phyloP scores from a whole-genome alignment of 805 yeast species.

The Candida hungchunana region DNA sequence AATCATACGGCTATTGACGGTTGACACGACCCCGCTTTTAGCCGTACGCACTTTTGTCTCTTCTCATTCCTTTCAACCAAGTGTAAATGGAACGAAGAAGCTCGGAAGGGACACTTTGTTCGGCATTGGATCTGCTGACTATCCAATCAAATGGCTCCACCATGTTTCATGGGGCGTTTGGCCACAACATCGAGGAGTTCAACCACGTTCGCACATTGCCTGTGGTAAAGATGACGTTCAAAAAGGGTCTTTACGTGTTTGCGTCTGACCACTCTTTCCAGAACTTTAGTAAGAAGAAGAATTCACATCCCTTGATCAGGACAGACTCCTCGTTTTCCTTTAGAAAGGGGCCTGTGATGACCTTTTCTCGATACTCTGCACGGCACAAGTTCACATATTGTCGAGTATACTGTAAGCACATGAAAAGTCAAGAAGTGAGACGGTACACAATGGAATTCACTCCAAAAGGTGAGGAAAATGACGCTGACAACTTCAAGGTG shows the following conservation, averaged over 20 bases:
- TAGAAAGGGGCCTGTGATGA: slow-evolving; percentile 27
- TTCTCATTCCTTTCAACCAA: neutral
- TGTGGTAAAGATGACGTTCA: slow-evolving; percentile 29
- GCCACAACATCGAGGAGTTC: slow-evolving; percentile 22
- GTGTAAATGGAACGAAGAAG: neutral
- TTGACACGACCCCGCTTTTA: neutral
- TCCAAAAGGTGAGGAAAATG: slow-evolving; percentile 17
- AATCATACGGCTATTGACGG: slow-evolving; percentile 5
- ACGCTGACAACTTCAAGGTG: slow-evolving; percentile 22
- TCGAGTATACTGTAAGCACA: slow-evolving; percentile 25
- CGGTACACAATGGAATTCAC: slow-evolving; percentile 30
- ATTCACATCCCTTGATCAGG: too few relatives aligned
- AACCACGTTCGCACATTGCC: slow-evolving; percentile 29
- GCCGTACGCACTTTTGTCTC: neutral
- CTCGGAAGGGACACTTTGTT: slow-evolving; percentile 3
- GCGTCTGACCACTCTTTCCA: slow-evolving; percentile 32
- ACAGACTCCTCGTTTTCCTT: too few relatives aligned
- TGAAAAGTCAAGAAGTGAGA: slow-evolving; percentile 21
- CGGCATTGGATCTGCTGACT: slow-evolving; percentile 8
- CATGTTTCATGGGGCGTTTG: slow-evolving; percentile 22
- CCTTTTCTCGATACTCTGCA: slow-evolving; percentile 27
- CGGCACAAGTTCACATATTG: slow-evolving; percentile 30
- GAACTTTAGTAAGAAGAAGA: slow-evolving; percentile 25
- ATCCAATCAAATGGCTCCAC: slow-evolving; percentile 15
- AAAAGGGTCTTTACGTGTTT: slow-evolving; percentile 35